Percentiles rank a stretch among this genome's conserved stretches.
phyloP scores from a whole-genome alignment of 164 flowering plant species.

The Tetrastigma voinierianum region DNA sequence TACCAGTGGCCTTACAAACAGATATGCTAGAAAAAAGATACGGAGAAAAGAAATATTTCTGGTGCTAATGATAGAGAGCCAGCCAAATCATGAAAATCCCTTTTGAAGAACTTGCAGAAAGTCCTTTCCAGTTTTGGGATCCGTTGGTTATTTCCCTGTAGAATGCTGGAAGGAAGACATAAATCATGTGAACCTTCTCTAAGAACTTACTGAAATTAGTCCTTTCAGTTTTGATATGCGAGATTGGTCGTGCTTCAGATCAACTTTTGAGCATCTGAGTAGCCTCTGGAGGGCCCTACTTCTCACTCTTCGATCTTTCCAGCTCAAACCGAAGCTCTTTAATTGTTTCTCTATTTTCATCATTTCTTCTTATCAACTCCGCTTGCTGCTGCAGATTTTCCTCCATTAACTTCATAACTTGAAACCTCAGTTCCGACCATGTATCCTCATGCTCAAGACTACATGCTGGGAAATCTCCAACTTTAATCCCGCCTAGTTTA shows the following conservation, averaged over 20 bases:
- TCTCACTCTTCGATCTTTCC: constrained; percentile 29
- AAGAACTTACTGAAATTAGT: constrained; percentile 21
- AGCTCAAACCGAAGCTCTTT: constrained; percentile 29
- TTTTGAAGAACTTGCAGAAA: no score
- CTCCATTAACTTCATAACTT: constrained; percentile 33
- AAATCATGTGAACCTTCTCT: constrained; percentile 8
- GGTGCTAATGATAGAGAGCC: no score
- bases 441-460: constrained; percentile 5
- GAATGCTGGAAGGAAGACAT: not conserved
- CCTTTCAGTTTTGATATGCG: constrained; percentile 17
- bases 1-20: no score
- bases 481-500: not conserved
- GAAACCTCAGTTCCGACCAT: constrained; percentile 22
- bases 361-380: constrained; percentile 46
- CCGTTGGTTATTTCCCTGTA: no score
- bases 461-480: constrained; percentile 6
- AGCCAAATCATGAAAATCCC: no score
- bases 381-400: constrained; percentile 38
- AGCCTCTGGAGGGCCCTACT: constrained; percentile 26
- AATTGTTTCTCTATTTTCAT: constrained; percentile 40
- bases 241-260: constrained; percentile 17
- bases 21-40: no score
- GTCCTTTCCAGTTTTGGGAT: no score
- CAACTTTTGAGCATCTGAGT: constrained; percentile 13
- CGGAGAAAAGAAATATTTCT: no score